Conservation (phyloP, 1,284 basidiomycete species). For the Tilletia walkeri region DNA sequence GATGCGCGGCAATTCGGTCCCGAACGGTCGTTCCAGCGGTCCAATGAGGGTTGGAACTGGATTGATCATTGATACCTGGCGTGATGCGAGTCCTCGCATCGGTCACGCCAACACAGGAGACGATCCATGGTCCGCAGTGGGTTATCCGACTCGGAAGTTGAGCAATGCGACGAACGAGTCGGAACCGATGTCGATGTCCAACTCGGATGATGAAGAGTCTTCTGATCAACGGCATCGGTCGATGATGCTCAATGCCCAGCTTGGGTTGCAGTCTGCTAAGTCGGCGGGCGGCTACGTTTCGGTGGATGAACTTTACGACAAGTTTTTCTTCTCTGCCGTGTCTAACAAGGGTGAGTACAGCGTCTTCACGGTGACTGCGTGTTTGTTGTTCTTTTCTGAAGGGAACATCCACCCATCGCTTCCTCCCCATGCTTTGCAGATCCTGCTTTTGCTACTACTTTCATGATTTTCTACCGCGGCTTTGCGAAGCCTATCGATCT, state of each 20-base stretch:
- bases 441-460: conserved; percentile 37
- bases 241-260: conserved; percentile 32
- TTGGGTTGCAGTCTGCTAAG: conserved; percentile 40
- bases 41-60: too few relatives aligned
- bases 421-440: not conserved
- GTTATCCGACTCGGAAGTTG: conserved; percentile 30
- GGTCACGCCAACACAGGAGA: not conserved
- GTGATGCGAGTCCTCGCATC: not conserved
- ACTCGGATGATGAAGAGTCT: not conserved
- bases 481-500: conserved; percentile 46
- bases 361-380: not conserved
- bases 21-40: not conserved
- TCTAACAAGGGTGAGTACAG: conserved; percentile 30
- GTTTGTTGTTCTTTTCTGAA: too few relatives aligned
- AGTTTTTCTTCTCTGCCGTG: conserved; percentile 49
- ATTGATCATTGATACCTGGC: too few relatives aligned
- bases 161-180: conserved; percentile 30
- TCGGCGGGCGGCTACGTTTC: conserved; percentile 44
- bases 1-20: not conserved
- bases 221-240: conserved; percentile 24
- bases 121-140: not conserved
- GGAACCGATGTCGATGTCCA: conserved; percentile 1
- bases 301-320: conserved; percentile 49
- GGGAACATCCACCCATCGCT: too few relatives aligned
- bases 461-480: conserved; percentile 50